Evolutionary conservation across 176 grass and related monocot genomes (phyloP).

Genomic region (Oryza meridionalis): DNA sequence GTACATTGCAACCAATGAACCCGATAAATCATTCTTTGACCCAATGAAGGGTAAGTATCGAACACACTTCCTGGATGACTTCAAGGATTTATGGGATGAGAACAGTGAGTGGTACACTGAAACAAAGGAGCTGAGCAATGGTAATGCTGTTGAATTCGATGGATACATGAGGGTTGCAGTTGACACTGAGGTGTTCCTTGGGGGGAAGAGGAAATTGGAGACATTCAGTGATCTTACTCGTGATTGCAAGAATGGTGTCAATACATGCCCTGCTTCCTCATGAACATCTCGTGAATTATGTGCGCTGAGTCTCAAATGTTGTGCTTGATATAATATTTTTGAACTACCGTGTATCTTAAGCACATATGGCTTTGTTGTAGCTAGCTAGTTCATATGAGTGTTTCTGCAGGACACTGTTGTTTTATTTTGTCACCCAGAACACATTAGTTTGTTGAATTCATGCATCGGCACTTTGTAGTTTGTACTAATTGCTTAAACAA

Average conservation of each 20-base stretch:
- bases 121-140: constrained; percentile 85
- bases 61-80: constrained; percentile 78
- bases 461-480: constrained; percentile 35
- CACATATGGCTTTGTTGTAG: constrained; percentile 34
- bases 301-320: constrained; percentile 27
- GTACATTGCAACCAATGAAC: constrained; percentile 81
- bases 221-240: constrained; percentile 89
- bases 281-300: constrained; percentile 34
- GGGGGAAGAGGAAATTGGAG: constrained; percentile 84
- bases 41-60: constrained; percentile 74
- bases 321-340: constrained; percentile 31
- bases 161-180: constrained; percentile 95
- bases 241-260: constrained; percentile 86
- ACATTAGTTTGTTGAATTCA: constrained; percentile 41
- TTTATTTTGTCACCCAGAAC: constrained; percentile 26
- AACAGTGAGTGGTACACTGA: constrained; percentile 87
- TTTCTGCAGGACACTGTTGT: constrained; percentile 18
- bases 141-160: constrained; percentile 78
- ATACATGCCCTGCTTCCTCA: constrained; percentile 64
- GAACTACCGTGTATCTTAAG: constrained; percentile 20
- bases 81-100: constrained; percentile 83
- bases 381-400: constrained; percentile 18
- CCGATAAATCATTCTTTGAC: constrained; percentile 73
- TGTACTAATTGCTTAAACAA: constrained; percentile 24
- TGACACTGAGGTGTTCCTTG: constrained; percentile 89